A percentile compares a stretch with the other conserved stretches of the same genome.
phyloP scores from a whole-genome alignment of 2,329 filamentous ascomycete genomes.

The Albifimbria verrucaria region DNA sequence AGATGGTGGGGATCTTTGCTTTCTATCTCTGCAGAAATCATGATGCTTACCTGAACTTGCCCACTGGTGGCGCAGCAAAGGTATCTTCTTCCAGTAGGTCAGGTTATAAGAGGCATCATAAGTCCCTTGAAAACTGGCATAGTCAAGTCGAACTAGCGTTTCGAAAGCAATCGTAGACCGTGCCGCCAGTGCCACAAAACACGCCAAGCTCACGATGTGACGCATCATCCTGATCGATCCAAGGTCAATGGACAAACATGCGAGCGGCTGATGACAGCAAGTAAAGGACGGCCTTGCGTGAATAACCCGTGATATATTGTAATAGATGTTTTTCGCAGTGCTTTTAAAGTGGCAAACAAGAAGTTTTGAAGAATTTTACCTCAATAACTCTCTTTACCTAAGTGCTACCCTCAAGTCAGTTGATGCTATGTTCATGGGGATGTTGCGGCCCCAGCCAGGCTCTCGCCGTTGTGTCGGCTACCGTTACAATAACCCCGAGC shows the following conservation, averaged over 20 bases:
- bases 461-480: too few relatives aligned
- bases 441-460: too few relatives aligned
- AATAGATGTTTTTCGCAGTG: too few relatives aligned
- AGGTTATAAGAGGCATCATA: not conserved
- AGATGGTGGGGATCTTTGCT: not conserved
- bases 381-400: too few relatives aligned
- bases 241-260: not conserved
- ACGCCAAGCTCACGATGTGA: not conserved
- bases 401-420: too few relatives aligned
- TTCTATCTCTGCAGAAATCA: not conserved
- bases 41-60: not conserved
- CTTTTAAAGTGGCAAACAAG: too few relatives aligned
- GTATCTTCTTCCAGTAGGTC: conserved; percentile 1
- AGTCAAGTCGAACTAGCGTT: not conserved
- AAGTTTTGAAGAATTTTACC: too few relatives aligned
- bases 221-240: not conserved
- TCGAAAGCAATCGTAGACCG: not conserved
- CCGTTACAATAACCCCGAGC: too few relatives aligned
- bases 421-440: too few relatives aligned
- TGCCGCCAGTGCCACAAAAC: not conserved
- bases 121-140: not conserved
- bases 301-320: too few relatives aligned
- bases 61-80: conserved; percentile 1
- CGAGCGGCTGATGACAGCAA: not conserved
- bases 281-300: not conserved